phyloP scores from a whole-genome alignment of 805 yeast genomes.

The Saccharomycopsis sp. region DNA sequence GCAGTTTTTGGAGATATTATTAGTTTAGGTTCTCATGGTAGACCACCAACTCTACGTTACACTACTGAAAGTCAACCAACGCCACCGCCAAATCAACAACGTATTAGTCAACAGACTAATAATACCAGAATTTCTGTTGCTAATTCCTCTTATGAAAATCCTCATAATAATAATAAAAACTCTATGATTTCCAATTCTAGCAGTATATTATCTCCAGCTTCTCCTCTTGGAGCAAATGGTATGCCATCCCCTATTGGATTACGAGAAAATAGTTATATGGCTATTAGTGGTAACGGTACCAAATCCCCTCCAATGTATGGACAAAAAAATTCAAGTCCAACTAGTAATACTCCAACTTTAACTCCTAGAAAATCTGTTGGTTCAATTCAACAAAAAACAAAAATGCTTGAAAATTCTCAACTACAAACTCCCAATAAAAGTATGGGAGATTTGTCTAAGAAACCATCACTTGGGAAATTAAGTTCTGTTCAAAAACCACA shows the following conservation, averaged over 20 bases:
- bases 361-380: not conserved
- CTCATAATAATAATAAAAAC: constrained; percentile 2
- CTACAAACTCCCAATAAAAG: constrained; percentile 8
- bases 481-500: constrained; percentile 5
- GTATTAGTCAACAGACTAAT: not conserved
- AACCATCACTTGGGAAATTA: constrained; percentile 5
- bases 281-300: constrained; percentile 10
- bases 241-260: constrained; percentile 5
- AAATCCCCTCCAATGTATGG: not conserved
- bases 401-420: constrained; percentile 1
- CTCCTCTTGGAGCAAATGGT: constrained; percentile 2
- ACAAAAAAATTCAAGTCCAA: not conserved
- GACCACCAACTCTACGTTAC: constrained; percentile 14
- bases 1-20: constrained; percentile 23
- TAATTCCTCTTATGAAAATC: constrained; percentile 7
- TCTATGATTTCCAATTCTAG: constrained; percentile 6
- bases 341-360: not conserved
- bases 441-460: constrained; percentile 1
- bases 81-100: not conserved
- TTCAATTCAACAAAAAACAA: constrained; percentile 1
- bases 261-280: constrained; percentile 6
- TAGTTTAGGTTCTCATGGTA: constrained; percentile 14
- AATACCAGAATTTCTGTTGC: constrained; percentile 4
- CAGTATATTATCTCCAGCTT: constrained; percentile 1
- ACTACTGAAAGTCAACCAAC: not conserved